Conservation (phyloP, 139 green algal genomes). For the Chlamydomonas eustigma region DNA sequence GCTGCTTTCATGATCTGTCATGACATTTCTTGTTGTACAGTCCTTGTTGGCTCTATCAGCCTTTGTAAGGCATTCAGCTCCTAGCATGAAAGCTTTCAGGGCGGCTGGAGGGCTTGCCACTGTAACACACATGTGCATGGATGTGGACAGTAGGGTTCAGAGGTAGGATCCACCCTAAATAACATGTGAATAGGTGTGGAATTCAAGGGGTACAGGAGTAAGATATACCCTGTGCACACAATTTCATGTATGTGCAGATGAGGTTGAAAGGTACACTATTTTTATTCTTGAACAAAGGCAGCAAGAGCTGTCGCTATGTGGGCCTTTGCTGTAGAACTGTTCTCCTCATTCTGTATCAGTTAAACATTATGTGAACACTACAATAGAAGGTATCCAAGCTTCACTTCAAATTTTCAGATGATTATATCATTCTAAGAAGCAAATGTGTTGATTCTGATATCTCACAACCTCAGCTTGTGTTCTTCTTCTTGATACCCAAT, state of each 20-base stretch:
- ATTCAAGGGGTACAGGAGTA: not conserved
- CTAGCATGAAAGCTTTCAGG: slow-evolving; percentile 41
- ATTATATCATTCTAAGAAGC: not conserved
- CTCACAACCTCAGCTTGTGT: not conserved
- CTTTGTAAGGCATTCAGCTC: slow-evolving; percentile 43
- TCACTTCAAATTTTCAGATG: not conserved
- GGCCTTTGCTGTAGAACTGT: not conserved
- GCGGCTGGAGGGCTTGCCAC: slow-evolving; percentile 23
- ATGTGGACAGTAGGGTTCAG: not conserved
- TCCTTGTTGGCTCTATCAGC: slow-evolving; percentile 60
- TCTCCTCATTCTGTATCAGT: not conserved
- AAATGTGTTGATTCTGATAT: not conserved
- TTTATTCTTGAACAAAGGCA: no score
- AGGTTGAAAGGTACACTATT: not conserved
- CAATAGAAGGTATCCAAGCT: not conserved
- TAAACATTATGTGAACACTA: not conserved
- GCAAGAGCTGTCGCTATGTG: not conserved
- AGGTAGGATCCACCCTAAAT: not conserved
- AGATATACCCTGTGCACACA: not conserved
- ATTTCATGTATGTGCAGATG: no score
- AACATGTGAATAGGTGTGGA: not conserved
- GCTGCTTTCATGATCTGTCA: not conserved
- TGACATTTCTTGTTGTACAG: slow-evolving; percentile 12
- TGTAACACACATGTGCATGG: not conserved
- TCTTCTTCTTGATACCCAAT: slow-evolving; percentile 31